phyloP scores from a whole-genome alignment of 1,284 basidiomycete species.

The Ustilago trichophora region DNA sequence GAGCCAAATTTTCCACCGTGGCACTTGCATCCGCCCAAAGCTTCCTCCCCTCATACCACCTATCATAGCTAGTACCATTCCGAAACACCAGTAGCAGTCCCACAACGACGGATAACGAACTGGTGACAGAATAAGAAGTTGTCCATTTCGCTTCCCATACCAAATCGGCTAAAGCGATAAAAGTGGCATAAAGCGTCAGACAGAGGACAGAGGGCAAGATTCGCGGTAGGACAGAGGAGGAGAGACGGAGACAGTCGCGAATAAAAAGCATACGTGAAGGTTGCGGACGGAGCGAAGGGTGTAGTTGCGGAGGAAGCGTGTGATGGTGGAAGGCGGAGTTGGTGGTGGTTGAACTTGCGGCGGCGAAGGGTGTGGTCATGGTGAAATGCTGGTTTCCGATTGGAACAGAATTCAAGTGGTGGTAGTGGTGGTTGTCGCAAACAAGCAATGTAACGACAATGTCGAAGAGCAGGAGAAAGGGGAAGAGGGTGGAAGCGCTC shows the following conservation, averaged over 20 bases:
- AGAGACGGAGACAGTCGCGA: conserved; percentile 81
- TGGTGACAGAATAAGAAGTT: conserved; percentile 79
- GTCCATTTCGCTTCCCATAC: conserved; percentile 72
- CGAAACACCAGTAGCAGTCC: conserved; percentile 68
- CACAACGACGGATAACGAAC: conserved; percentile 87
- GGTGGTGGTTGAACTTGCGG: too few relatives aligned
- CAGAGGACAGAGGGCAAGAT: conserved; percentile 76
- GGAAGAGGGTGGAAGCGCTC: too few relatives aligned
- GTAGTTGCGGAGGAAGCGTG: too few relatives aligned
- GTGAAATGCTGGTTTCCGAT: too few relatives aligned
- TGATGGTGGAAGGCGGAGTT: too few relatives aligned
- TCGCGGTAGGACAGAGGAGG: conserved; percentile 71
- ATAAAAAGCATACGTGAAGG: conserved; percentile 74
- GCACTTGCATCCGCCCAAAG: conserved; percentile 71
- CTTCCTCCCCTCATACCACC: conserved; percentile 85
- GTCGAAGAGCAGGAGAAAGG: too few relatives aligned
- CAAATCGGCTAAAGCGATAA: conserved; percentile 72
- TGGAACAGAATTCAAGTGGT: too few relatives aligned
- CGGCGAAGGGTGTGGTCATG: too few relatives aligned
- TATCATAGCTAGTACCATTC: conserved; percentile 69
- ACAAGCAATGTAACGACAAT: too few relatives aligned
- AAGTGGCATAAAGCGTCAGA: conserved; percentile 77
- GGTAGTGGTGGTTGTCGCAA: too few relatives aligned
- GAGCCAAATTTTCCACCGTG: conserved; percentile 74
- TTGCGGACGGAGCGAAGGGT: too few relatives aligned